These are phyloP conservation scores for Arachnomyces sp. DNA, from an alignment of 2,329 filamentous ascomycete genomes.

Conservation along the genomic window DNA sequence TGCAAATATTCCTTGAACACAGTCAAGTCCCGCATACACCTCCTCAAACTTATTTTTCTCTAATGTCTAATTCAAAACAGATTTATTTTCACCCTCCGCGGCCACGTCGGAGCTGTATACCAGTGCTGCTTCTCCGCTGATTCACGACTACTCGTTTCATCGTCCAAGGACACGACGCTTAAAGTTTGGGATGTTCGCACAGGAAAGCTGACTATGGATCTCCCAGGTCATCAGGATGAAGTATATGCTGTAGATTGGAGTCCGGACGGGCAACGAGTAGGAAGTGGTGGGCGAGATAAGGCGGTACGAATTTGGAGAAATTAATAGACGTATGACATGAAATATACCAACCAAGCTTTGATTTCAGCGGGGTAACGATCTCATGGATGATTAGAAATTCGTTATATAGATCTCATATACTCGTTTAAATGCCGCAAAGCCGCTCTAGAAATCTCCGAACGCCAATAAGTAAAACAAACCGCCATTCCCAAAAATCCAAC, in stretches of 20 bases:
- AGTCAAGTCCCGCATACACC: conserved; percentile 9
- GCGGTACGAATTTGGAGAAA: conserved; percentile 59
- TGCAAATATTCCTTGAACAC: too few species aligned
- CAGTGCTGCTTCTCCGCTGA: conserved; percentile 90
- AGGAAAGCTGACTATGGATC: conserved; percentile 71
- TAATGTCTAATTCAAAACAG: conserved; percentile 31
- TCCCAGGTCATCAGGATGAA: conserved; percentile 86
- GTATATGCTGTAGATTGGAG: conserved; percentile 96
- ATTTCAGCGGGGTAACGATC: neutral
- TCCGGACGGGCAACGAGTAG: conserved; percentile 79
- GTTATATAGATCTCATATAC: neutral
- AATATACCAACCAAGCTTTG: neutral
- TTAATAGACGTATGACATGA: conserved; percentile 24
- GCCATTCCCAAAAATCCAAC: too few species aligned
- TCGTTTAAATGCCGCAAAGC: neutral
- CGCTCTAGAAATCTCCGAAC: neutral
- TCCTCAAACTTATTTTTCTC: too few species aligned
- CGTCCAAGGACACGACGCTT: conserved; percentile 83
- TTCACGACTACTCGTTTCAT: conserved; percentile 78
- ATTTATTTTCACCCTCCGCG: conserved; percentile 80
- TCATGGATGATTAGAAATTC: neutral
- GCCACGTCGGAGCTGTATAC: conserved; percentile 87
- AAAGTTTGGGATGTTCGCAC: conserved; percentile 91
- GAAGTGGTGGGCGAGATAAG: conserved; percentile 90
- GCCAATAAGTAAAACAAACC: too few species aligned